Evolutionary conservation across 805 yeast genomes (phyloP), one percentile per base, ranked within the genome.

Genomic region (Ogataea sp.): DNA sequence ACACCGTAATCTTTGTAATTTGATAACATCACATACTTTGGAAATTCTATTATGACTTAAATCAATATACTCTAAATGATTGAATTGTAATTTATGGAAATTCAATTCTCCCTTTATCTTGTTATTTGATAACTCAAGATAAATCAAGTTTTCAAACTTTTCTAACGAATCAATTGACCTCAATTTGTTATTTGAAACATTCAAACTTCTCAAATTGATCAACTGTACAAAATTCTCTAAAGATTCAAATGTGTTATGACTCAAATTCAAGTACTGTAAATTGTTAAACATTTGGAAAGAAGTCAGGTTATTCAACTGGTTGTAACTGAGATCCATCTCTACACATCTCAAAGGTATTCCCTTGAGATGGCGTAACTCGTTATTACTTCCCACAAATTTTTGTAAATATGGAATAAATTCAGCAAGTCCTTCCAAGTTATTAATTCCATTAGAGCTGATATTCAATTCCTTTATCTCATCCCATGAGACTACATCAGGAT

Each of bases 401-500:
- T 54, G 48, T 30, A 73, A 50, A 33, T 64, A 59, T 0, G 80
- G 81, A 24, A 71, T 58, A 39, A 72, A 67, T 30, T 50, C 50
- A 25, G 65, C 56, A 25, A 75, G 58, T 40, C 67, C 74, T 35
- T 67, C 65, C 21, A 73, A 50, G 34, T 65, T 68, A 8, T 62
- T 62, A 17, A 75, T 55, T 16, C 49, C 54, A 24, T 50, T 50
- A 13, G 51, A 59, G 3, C 59, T 44, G 16, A 75, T 47, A 27
- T 57, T 54, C n/a, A 75, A 57, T 17, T 58, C 60, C 9, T 43
- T 49, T 2, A 74, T 53, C 13, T 46, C 45, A 26, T 62, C 60
- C 81, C 80, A 75, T 36, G 62, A 56, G n/a, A n/a, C n/a, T 3
- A 59, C 58, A 20, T 59, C 52, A 2, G 73, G 62, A 36, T 69